Percentiles rank a stretch among this genome's conserved stretches.
phyloP scores from a whole-genome alignment of 2,329 filamentous ascomycete genomes.

The Aspergillus neoniger region DNA sequence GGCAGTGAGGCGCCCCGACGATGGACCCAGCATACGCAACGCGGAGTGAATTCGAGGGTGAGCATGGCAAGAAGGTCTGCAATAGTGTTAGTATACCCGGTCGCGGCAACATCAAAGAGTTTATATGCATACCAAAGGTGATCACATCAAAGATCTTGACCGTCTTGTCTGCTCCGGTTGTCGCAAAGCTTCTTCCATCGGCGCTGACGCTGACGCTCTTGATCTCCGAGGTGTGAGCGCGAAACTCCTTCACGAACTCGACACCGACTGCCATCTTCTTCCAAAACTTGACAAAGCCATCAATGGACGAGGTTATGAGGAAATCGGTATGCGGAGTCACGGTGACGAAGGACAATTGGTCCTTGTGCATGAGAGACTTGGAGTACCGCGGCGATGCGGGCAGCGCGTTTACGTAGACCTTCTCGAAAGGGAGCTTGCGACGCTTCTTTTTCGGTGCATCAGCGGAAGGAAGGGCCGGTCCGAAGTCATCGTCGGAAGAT shows the following conservation, averaged over 20 bases:
- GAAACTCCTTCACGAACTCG: slow-evolving; percentile 98
- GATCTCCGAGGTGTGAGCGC: slow-evolving; percentile 84
- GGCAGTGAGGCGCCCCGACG: slow-evolving; percentile 83
- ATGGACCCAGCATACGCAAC: slow-evolving; percentile 90
- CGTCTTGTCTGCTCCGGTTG: slow-evolving; percentile 63
- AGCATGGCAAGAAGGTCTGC: slow-evolving; percentile 78
- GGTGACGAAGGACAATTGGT: slow-evolving; percentile 83
- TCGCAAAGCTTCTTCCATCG: slow-evolving; percentile 92
- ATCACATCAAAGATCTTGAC: slow-evolving; percentile 65
- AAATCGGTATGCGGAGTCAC: slow-evolving; percentile 93
- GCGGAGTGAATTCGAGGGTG: slow-evolving; percentile 72
- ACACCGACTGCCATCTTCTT: slow-evolving; percentile 89
- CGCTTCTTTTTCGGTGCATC: slow-evolving; percentile 85
- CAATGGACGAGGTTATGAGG: slow-evolving; percentile 86
- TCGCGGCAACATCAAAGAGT: too few species aligned
- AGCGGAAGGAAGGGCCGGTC: slow-evolving; percentile 81
- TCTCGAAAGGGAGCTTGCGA: slow-evolving; percentile 87
- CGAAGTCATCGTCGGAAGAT: slow-evolving; percentile 83
- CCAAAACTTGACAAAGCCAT: slow-evolving; percentile 99
- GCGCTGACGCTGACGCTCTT: slow-evolving; percentile 79
- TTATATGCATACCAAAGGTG: slow-evolving; percentile 63
- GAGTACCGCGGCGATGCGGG: slow-evolving; percentile 81
- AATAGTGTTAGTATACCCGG: slow-evolving; percentile 11
- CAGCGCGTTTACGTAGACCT: slow-evolving; percentile 87
- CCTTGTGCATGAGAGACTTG: slow-evolving; percentile 97